Percentiles rank a stretch among this genome's conserved stretches.
Evolutionary conservation across 768 basidiomycete species (phyloP).

Genomic region (Chlorophyllum brunneum): DNA sequence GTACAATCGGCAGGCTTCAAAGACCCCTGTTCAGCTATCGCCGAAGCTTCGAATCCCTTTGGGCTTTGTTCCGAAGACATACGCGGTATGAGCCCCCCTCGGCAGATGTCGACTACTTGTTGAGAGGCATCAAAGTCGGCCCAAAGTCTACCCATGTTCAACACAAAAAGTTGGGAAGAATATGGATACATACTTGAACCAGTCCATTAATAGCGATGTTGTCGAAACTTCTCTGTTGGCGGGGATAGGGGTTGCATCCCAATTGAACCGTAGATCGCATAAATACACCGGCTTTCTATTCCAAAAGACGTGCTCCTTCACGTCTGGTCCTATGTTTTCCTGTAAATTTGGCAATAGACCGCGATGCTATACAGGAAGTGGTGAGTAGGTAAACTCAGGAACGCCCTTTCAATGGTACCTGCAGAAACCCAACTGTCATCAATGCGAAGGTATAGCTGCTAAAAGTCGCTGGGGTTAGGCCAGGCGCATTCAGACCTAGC

Average conservation of each 20-base stretch:
- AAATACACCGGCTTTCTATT: background rate
- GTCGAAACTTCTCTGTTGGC: background rate
- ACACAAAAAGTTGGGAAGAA: background rate
- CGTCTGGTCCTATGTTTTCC: constrained; percentile 22
- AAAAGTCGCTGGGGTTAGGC: constrained; percentile 34
- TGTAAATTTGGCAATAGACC: constrained; percentile 53
- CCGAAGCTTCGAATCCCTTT: background rate
- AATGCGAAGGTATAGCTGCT: constrained; percentile 60
- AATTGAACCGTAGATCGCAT: constrained; percentile 10
- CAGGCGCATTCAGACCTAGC: constrained; percentile 46
- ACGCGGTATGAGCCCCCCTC: constrained; percentile 34
- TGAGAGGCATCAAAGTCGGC: constrained; percentile 31
- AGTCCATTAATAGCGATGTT: constrained; percentile 27
- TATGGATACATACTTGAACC: constrained; percentile 37
- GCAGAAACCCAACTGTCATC: constrained; percentile 59
- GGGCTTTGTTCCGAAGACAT: background rate
- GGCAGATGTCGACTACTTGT: constrained; percentile 32
- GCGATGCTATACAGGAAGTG: constrained; percentile 28
- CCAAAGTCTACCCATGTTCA: constrained; percentile 39
- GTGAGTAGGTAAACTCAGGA: background rate
- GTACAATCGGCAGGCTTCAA: background rate
- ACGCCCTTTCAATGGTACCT: constrained; percentile 39
- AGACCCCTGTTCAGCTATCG: background rate
- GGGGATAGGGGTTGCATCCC: background rate
- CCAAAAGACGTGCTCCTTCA: constrained; percentile 10